These are phyloP conservation scores for Flueggea neowawraea DNA, from an alignment of 441 rosid genomes.

Conservation along the genomic window DNA sequence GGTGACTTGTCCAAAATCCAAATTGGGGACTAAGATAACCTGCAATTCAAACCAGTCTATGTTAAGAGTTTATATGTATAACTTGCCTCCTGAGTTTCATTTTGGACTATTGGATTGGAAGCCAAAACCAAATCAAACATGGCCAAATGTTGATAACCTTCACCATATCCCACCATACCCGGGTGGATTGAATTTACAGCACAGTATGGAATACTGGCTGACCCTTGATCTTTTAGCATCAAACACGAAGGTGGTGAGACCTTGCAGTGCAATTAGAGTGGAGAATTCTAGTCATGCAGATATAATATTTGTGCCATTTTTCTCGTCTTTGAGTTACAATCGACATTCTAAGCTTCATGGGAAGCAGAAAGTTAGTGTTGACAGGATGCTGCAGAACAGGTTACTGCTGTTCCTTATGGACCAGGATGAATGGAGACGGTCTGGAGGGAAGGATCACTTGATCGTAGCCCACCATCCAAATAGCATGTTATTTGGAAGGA, in stretches of 20 bases:
- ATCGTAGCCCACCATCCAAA: slow-evolving; percentile 97
- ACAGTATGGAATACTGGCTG: slow-evolving; percentile 95
- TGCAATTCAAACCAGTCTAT: slow-evolving; percentile 31
- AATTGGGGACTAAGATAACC: slow-evolving; percentile 8
- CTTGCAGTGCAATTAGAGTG: slow-evolving; percentile 64
- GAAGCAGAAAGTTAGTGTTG: slow-evolving; percentile 45
- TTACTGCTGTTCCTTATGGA: slow-evolving; percentile 53
- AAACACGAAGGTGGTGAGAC: slow-evolving; percentile 35
- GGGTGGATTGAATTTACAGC: slow-evolving; percentile 92
- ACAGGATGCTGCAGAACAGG: slow-evolving; percentile 62
- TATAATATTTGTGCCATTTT: slow-evolving; percentile 80
- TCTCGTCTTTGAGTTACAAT: slow-evolving; percentile 86
- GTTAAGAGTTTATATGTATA: slow-evolving; percentile 82
- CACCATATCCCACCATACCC: slow-evolving; percentile 60
- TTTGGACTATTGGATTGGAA: slow-evolving; percentile 85
- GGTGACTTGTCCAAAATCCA: slow-evolving; percentile 13
- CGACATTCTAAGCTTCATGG: slow-evolving; percentile 68
- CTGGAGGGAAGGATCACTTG: slow-evolving; percentile 76
- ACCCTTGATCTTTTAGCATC: slow-evolving; percentile 89
- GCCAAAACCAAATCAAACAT: slow-evolving; percentile 41
- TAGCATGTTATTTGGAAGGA: slow-evolving; percentile 75
- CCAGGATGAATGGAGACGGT: slow-evolving; percentile 73
- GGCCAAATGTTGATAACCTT: slow-evolving; percentile 59
- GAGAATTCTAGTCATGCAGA: slow-evolving; percentile 65
- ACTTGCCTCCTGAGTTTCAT: slow-evolving; percentile 86